These are phyloP conservation scores for Hamigera avellanea DNA, from an alignment of 495 filamentous ascomycete species.

Conservation along the genomic window DNA sequence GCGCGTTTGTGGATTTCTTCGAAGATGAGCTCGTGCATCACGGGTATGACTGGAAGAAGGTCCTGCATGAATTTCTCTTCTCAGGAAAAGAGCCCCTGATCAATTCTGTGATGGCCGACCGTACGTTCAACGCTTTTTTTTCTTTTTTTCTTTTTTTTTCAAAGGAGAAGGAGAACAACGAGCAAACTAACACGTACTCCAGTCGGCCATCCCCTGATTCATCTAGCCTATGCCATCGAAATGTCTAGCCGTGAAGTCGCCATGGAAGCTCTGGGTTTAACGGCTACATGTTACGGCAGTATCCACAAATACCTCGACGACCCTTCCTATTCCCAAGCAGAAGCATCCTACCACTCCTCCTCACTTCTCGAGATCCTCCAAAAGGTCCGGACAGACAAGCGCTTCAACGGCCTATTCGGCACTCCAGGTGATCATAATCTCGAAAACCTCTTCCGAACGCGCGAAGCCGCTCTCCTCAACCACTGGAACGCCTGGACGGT, in stretches of 20 bases:
- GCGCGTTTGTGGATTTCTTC: conserved; percentile 85
- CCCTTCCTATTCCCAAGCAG: conserved; percentile 45
- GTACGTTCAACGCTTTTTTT: conserved; percentile 40
- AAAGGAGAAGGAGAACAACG: not conserved
- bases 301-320: conserved; percentile 73
- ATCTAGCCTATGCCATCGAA: conserved; percentile 82
- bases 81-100: conserved; percentile 65
- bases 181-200: not conserved
- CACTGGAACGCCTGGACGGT: conserved; percentile 85
- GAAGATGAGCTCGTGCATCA: conserved; percentile 71
- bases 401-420: conserved; percentile 44
- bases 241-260: conserved; percentile 65
- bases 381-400: conserved; percentile 39
- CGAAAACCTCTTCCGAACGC: conserved; percentile 49
- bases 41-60: conserved; percentile 72
- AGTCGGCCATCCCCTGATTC: conserved; percentile 85
- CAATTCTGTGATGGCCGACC: conserved; percentile 61
- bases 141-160: too few species aligned
- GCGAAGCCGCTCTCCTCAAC: conserved; percentile 59
- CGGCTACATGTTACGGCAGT: conserved; percentile 58
- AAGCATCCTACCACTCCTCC: conserved; percentile 35
- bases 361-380: conserved; percentile 56
- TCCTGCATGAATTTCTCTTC: conserved; percentile 66
- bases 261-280: conserved; percentile 69
- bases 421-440: conserved; percentile 52